phyloP scores from a whole-genome alignment of 768 basidiomycete species.

The Leccinum pellstonianum region DNA sequence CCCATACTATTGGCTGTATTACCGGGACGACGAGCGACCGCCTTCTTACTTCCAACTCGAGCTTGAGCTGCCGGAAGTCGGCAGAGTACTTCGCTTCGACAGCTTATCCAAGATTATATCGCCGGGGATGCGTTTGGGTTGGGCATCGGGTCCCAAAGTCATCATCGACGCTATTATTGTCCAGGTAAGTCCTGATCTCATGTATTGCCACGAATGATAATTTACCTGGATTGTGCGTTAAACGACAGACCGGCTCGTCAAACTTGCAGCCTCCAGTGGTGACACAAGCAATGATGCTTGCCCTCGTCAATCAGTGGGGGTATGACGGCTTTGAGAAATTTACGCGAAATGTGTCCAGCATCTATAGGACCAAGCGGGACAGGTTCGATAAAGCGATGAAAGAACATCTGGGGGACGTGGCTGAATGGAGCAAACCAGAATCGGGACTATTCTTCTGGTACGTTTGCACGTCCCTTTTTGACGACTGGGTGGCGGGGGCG shows the following conservation, averaged over 20 bases:
- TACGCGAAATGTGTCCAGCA: constrained; percentile 55
- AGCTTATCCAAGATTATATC: constrained; percentile 55
- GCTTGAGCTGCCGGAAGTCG: not conserved
- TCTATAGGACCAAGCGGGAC: constrained; percentile 67
- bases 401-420: constrained; percentile 68
- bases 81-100: constrained; percentile 70
- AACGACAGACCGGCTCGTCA: constrained; percentile 56
- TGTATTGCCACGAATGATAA: not conserved
- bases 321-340: constrained; percentile 69
- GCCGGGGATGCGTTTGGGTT: no score
- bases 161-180: no score
- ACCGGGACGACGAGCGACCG: constrained; percentile 49
- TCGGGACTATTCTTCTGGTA: not conserved
- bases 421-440: constrained; percentile 60
- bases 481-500: no score
- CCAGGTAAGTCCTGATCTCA: no score
- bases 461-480: no score
- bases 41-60: not conserved
- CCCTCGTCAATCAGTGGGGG: constrained; percentile 65
- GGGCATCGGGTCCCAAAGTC: no score
- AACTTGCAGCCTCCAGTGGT: constrained; percentile 61
- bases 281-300: constrained; percentile 54
- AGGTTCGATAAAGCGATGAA: constrained; percentile 69
- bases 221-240: not conserved
- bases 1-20: constrained; percentile 69